Evolutionary conservation across 345 rosid species (phyloP).

Genomic region (Kandelia obovata): DNA sequence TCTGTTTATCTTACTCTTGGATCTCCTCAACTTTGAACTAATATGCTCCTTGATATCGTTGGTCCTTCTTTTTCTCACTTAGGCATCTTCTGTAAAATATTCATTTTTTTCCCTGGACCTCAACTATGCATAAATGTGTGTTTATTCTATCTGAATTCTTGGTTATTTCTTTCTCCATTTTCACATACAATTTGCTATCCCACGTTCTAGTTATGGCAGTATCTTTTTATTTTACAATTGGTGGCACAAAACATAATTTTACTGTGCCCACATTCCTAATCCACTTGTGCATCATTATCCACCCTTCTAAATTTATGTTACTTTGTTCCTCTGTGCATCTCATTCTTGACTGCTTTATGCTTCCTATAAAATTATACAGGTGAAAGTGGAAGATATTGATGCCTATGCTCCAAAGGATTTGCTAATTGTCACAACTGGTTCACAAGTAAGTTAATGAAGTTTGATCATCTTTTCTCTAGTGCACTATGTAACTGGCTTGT

Average conservation of each 20-base stretch:
- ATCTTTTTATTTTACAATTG: neutral
- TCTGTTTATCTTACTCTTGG: too few relatives aligned
- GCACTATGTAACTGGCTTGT: constrained; percentile 25
- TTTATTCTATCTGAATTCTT: neutral
- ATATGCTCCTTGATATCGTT: too few relatives aligned
- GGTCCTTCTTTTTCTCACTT: too few relatives aligned
- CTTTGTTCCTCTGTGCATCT: constrained; percentile 4
- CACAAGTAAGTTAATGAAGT: constrained; percentile 68
- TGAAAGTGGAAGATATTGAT: constrained; percentile 94
- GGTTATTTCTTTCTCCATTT: neutral
- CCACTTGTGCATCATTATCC: neutral
- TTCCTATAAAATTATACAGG: constrained; percentile 33
- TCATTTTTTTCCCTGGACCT: neutral
- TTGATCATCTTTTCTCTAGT: neutral
- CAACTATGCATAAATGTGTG: neutral
- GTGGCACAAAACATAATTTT: neutral
- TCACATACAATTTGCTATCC: neutral
- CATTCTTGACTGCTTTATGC: constrained; percentile 15
- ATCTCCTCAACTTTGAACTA: too few relatives aligned
- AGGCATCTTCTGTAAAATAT: too few relatives aligned
- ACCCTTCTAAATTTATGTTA: neutral
- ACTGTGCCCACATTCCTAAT: neutral
- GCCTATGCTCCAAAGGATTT: constrained; percentile 92
- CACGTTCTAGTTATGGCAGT: neutral
- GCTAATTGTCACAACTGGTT: constrained; percentile 92